Evolutionary conservation across 106 monocot genomes (phyloP).

Genomic region (Dioscorea dumetorum): DNA sequence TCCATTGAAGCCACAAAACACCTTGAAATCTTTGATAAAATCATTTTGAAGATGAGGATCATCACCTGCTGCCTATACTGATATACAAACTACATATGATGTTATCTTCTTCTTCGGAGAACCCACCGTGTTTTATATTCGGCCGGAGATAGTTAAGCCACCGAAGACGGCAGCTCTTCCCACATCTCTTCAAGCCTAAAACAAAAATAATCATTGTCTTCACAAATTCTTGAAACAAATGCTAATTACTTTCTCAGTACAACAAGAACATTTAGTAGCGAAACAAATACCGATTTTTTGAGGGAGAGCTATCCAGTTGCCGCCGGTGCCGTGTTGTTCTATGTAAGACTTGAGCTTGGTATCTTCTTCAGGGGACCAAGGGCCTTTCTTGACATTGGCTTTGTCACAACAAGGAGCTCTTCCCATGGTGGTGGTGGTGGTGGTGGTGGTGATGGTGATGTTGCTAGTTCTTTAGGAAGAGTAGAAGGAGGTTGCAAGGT

Average conservation of each 20-base stretch:
- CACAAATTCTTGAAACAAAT: neutral
- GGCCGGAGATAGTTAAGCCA: constrained; percentile 98
- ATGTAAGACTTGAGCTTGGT: constrained; percentile 84
- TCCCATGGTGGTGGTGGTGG: constrained; percentile 41
- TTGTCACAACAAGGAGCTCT: constrained; percentile 95
- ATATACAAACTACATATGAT: constrained; percentile 83
- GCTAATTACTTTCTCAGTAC: neutral
- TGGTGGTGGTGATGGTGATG: constrained; percentile 7
- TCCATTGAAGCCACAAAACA: too few relatives aligned
- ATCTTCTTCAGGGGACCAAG: constrained; percentile 94
- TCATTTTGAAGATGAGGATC: too few relatives aligned
- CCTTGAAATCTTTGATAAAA: too few relatives aligned
- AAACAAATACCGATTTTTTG: constrained; percentile 69
- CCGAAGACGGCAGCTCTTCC: constrained; percentile 95
- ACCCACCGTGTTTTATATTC: constrained; percentile 81
- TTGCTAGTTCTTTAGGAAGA: neutral
- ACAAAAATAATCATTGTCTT: neutral
- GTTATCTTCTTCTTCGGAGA: constrained; percentile 92
- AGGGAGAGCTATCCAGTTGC: constrained; percentile 96
- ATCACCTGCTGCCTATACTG: constrained; percentile 82
- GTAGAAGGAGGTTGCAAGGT: neutral
- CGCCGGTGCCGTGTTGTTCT: constrained; percentile 87
- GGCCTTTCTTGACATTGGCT: constrained; percentile 89
- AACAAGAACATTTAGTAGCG: neutral
- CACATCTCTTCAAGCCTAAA: constrained; percentile 84